Conservation (phyloP, 768 basidiomycete species). For the Amanita fuliginea region DNA sequence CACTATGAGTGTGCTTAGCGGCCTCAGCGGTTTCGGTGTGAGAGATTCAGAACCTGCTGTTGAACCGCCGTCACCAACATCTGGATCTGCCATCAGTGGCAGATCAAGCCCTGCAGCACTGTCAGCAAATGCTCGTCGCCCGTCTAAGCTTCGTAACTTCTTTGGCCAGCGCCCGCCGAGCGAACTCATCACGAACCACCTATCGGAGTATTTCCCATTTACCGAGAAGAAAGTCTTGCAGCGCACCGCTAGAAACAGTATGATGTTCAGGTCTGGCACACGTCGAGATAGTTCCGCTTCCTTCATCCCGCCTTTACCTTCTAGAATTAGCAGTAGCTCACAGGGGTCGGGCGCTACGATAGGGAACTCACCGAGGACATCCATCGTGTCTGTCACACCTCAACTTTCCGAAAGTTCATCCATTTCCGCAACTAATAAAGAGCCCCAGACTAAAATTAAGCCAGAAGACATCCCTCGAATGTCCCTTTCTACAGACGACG, state of each 20-base stretch:
- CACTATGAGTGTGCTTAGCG: conserved; percentile 88
- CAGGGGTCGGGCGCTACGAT: conserved; percentile 33
- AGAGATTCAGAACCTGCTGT: conserved; percentile 62
- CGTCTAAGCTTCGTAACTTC: conserved; percentile 84
- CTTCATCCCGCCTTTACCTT: conserved; percentile 34
- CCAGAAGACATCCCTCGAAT: conserved; percentile 54
- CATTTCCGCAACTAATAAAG: conserved; percentile 6
- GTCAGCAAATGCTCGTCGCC: conserved; percentile 30
- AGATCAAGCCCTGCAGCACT: conserved; percentile 23
- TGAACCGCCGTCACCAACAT: conserved; percentile 46
- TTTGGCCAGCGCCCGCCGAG: conserved; percentile 97
- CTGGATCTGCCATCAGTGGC: conserved; percentile 15
- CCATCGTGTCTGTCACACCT: conserved; percentile 37
- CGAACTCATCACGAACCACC: conserved; percentile 91
- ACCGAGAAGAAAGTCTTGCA: conserved; percentile 87
- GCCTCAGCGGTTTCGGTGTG: conserved; percentile 87
- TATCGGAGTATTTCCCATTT: conserved; percentile 92
- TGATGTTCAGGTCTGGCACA: conserved; percentile 44
- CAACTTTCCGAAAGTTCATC: conserved; percentile 25
- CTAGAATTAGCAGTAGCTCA: conserved; percentile 56
- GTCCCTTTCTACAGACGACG: conserved; percentile 68
- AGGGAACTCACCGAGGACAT: conserved; percentile 33
- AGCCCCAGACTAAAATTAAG: not conserved
- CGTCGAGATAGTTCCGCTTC: conserved; percentile 43
- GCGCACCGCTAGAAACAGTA: conserved; percentile 82